Evolutionary conservation across 495 filamentous ascomycete species (phyloP), one percentile per base, ranked within the genome.

Genomic region (Aspergillus panamensis): DNA sequence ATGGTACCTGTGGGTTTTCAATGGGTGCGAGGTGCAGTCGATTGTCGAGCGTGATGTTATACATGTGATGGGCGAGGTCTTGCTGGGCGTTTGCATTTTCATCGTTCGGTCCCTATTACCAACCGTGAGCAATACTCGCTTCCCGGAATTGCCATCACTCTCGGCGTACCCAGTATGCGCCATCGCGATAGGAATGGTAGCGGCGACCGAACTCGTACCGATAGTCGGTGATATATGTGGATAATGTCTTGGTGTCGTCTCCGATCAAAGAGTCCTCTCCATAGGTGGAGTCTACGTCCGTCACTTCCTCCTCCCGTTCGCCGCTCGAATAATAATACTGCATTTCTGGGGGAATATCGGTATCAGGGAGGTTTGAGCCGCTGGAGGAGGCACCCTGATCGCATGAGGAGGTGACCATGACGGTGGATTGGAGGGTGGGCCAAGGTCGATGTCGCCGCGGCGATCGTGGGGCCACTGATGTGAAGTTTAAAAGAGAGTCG

Each of bases 121-220:
- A 53, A 35, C 20, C 3, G 48, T 33, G 14, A 35, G 49, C 37
- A 32, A n/a, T n/a, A n/a, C n/a, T n/a, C n/a, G n/a, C n/a, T n/a
- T n/a, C n/a, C n/a, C n/a, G n/a, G n/a, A n/a, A n/a, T n/a, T n/a
- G n/a, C n/a, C n/a, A n/a, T n/a, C n/a, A n/a, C n/a, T n/a, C n/a
- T n/a, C n/a, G n/a, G n/a, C n/a, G 35, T 60, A 65, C 62, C 66
- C 65, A 69, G 56, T 87, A 88, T 31, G 73, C 69, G 29, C 85
- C 85, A 62, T 85, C 81, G 51, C 82, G 72, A 61, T 84, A 87
- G 52, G 74, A 73, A 62, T 87, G 84, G 63, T 88, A 88, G 37
- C 84, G 76, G 33, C 85, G 70, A n/a, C 86, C 86, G 60, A 86
- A 86, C 61, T 89, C 68, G 53, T 74, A 74, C 33, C 71, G 66